These are phyloP conservation scores for Torrubiellomyces zombiae DNA, from an alignment of 2,329 filamentous ascomycete genomes.

Conservation along the genomic window DNA sequence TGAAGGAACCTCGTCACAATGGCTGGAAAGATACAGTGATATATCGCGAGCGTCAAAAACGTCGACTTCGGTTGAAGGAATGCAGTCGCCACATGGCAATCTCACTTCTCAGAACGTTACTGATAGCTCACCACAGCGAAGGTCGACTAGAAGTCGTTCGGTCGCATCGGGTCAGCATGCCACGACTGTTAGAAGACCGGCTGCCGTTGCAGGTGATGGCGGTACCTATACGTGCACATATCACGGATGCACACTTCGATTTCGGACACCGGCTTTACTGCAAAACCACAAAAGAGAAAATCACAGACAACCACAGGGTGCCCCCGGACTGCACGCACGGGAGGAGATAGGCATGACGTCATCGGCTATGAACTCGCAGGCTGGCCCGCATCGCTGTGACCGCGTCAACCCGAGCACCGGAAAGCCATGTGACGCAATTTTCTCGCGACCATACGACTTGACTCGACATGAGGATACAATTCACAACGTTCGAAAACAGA, in stretches of 20 bases:
- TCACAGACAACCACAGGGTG: slow-evolving; percentile 56
- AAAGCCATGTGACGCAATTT: slow-evolving; percentile 86
- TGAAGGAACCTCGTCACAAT: too few relatives aligned
- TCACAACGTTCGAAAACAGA: slow-evolving; percentile 85
- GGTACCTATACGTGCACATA: slow-evolving; percentile 96
- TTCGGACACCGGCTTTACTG: slow-evolving; percentile 70
- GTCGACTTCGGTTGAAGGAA: not conserved
- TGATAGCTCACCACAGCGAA: slow-evolving; percentile 21
- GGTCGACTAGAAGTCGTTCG: slow-evolving; percentile 28
- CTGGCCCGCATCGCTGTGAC: slow-evolving; percentile 83
- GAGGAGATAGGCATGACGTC: slow-evolving; percentile 28
- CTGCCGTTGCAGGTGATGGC: slow-evolving; percentile 51
- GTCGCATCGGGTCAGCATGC: slow-evolving; percentile 18
- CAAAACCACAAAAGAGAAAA: slow-evolving; percentile 94
- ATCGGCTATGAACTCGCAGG: slow-evolving; percentile 61
- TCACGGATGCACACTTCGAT: slow-evolving; percentile 74
- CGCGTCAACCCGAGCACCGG: slow-evolving; percentile 88
- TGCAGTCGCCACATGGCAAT: slow-evolving; percentile 12
- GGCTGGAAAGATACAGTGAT: too few relatives aligned
- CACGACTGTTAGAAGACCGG: slow-evolving; percentile 31
- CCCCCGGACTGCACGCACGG: slow-evolving; percentile 11
- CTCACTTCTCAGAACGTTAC: slow-evolving; percentile 18
- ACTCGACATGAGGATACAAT: slow-evolving; percentile 96
- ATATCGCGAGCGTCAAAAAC: slow-evolving; percentile 1
- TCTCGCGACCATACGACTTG: slow-evolving; percentile 90